These are phyloP conservation scores for Metschnikowia corniflorae DNA, from an alignment of 805 yeast species.

Conservation along the genomic window DNA sequence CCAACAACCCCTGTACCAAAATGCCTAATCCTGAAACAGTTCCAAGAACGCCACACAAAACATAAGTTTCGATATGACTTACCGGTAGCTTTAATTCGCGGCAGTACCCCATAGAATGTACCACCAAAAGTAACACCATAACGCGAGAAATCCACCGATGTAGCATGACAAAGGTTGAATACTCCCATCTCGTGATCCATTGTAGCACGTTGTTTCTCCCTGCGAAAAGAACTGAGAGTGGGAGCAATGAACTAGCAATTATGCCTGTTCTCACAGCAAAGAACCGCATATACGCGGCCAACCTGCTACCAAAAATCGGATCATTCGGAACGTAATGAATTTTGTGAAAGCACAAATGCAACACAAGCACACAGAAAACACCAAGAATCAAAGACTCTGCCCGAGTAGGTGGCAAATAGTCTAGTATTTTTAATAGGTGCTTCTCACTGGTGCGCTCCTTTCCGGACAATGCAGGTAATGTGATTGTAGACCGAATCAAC, in stretches of 20 bases:
- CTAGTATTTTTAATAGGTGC: slow-evolving; percentile 20
- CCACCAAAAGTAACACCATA: slow-evolving; percentile 34
- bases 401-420: slow-evolving; percentile 25
- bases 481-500: slow-evolving; percentile 29
- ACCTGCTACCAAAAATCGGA: slow-evolving; percentile 18
- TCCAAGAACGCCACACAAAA: slow-evolving; percentile 36
- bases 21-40: slow-evolving; percentile 44
- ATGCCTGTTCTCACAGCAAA: slow-evolving; percentile 31
- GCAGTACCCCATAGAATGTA: slow-evolving; percentile 35
- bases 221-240: slow-evolving; percentile 16
- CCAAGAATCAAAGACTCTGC: slow-evolving; percentile 13
- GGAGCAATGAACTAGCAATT: slow-evolving; percentile 17
- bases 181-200: slow-evolving; percentile 37
- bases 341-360: slow-evolving; percentile 2
- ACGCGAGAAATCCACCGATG: slow-evolving; percentile 58
- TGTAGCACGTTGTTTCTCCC: slow-evolving; percentile 27
- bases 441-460: slow-evolving; percentile 26
- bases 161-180: slow-evolving; percentile 49
- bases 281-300: slow-evolving; percentile 32
- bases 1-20: slow-evolving; percentile 44
- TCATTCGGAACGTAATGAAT: slow-evolving; percentile 15
- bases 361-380: slow-evolving; percentile 6
- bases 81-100: slow-evolving; percentile 2
- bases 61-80: slow-evolving; percentile 13
- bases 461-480: slow-evolving; percentile 39